These are phyloP conservation scores for Phycomyces blakesleeanus DNA, from an alignment of 192 early-diverging fungal genomes.

Conservation along the genomic window DNA sequence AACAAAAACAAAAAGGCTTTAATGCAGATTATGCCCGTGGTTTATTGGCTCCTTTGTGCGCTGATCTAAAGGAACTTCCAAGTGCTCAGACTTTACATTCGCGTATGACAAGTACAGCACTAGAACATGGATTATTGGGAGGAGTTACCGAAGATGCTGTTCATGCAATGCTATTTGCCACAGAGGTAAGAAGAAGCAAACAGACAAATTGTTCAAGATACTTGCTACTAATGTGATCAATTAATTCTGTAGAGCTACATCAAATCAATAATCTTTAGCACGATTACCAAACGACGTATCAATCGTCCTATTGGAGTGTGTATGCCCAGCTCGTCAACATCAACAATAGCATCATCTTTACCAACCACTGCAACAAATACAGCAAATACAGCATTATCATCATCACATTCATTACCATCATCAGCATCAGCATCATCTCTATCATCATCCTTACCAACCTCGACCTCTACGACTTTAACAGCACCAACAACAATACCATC, in stretches of 20 bases:
- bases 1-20: conserved; percentile 20
- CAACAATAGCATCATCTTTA: too few species aligned
- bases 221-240: too few species aligned
- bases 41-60: conserved; percentile 62
- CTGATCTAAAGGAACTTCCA: conserved; percentile 62
- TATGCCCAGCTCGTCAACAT: too few species aligned
- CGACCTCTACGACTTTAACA: too few species aligned
- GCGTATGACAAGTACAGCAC: conserved; percentile 63
- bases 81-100: conserved; percentile 58
- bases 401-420: too few species aligned
- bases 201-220: too few species aligned
- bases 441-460: too few species aligned
- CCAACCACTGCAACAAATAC: too few species aligned
- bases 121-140: conserved; percentile 63
- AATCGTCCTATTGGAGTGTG: conserved; percentile 54
- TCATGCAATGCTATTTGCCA: conserved; percentile 60
- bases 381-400: too few species aligned
- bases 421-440: too few species aligned
- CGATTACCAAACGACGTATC: conserved; percentile 60
- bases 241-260: conserved; percentile 55
- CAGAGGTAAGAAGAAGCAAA: too few species aligned
- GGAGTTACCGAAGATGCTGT: conserved; percentile 60
- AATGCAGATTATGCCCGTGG: conserved; percentile 61
- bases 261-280: conserved; percentile 63
- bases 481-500: too few species aligned